Evolutionary conservation across 208 protist species (phyloP), one percentile per base, ranked within the genome.

Genomic region (Wallacemonas sp.): DNA sequence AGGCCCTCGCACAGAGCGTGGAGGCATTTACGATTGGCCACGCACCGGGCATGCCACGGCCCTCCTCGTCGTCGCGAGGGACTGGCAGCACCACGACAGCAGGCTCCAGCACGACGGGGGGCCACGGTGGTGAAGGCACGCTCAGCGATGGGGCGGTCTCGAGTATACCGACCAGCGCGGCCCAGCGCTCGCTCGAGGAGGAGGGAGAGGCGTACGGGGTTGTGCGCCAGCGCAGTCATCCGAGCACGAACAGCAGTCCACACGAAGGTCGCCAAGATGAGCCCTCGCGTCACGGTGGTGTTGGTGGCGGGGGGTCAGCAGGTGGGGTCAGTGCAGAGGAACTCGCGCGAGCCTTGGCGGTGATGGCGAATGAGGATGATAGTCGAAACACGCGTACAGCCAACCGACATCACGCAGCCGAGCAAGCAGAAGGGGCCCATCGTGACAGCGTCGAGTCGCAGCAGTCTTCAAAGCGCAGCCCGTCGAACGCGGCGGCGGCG

Each of bases 131-230:
- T 11, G 56, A 45, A 47, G 56, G 51, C 30, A 39, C 51, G 51
- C 30, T 58, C 12, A 58, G 51, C 30, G 51, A 58, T 22, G 51
- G 31, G 6, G 51, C 30, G 12, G 30, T 58, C n/a, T 58, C 51
- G 17, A 58, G 51, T 31, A 58, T 58, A 14, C 51, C 51, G 2
- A 58, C 51, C 28, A 58, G n/a, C 11, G n/a, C 31, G 4, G 51
- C 51, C 2, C 51, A 39, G 24, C 51, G 51, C 12, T 58, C 51
- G 9, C 30, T 58, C 21, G 46, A 54, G 15, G 51, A 58, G 15
- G 51, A 14, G n/a, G n/a, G n/a, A n/a, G n/a, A 55, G 11, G 47
- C n/a, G 9, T 12, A 49, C 42, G 24, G 42, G 6, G 42, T 21
- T 11, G n/a, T 11, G 6, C 42, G 15, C 42, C 9, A 21, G 5